Evolutionary conservation across 2,329 filamentous ascomycete genomes (phyloP), one percentile per base, ranked within the genome.

Genomic region (Exserohilum rostratum): DNA sequence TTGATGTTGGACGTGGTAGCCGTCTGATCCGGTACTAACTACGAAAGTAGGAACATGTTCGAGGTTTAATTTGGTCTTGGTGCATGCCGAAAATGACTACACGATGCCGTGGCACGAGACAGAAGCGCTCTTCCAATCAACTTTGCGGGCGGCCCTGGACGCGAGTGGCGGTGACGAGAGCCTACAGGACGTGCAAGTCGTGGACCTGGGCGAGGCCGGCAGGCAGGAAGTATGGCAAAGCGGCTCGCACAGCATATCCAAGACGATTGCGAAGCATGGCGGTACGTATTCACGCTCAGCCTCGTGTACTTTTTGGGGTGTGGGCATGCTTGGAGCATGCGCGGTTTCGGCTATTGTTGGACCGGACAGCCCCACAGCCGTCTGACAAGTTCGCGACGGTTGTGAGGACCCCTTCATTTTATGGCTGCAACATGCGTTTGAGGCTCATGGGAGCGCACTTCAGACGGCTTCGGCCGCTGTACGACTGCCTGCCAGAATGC

Each of bases 71-170:
- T 39, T 75, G 22, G 63, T 70, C 44, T 50, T 75, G n/a, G 64
- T 74, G 20, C 72, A 75, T 57, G 70, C 72, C 7, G 62, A 70
- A 42, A 62, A 71, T 35, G 72, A 75, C 52, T 56, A 51, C 25
- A 73, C 71, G 9, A 73, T 75, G 70, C 70, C 72, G 7, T 75
- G 65, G 65, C 53, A 67, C 46, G 68, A 73, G 53, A 71, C 70
- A 5, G 70, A 74, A 46, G 60, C 64, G 42, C 58, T 75, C 5
- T 74, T 72, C 57, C 60, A 60, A 35, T 62, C 62, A 6, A 67
- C 70, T 20, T 22, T 73, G 11, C 47, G 57, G 35, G 69, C 71
- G 37, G 69, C 66, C 15, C 56, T 63, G 33, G 57, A 51, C 31
- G 45, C 55, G 27, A 51, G 40, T 17, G 53, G 58, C 5, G 46